A percentile compares a stretch with the other conserved stretches of the same genome.
Evolutionary conservation across 306 rosid genomes (phyloP).

Genomic region (Castanea crenata): DNA sequence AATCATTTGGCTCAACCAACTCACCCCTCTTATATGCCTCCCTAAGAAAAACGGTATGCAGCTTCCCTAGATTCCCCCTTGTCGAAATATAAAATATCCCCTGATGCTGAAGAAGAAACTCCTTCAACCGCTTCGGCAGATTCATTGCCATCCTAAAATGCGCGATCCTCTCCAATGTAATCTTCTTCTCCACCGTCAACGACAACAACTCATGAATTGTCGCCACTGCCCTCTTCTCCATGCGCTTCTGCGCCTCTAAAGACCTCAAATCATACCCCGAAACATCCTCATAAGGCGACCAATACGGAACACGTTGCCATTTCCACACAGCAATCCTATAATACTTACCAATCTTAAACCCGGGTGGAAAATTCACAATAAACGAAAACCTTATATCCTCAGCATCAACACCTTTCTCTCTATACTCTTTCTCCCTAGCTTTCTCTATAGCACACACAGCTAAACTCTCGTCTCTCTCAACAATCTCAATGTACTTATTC

Average conservation of each 20-base stretch:
- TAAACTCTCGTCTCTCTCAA: conserved; percentile 50
- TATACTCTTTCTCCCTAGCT: conserved; percentile 74
- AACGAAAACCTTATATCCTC: conserved; percentile 79
- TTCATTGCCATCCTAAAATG: conserved; percentile 78
- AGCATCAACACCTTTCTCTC: conserved; percentile 70
- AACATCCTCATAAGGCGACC: conserved; percentile 89
- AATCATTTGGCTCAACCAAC: conserved; percentile 71
- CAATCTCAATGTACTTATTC: conserved; percentile 70
- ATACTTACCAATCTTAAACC: conserved; percentile 89
- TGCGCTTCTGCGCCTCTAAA: conserved; percentile 78
- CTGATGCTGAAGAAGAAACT: conserved; percentile 87
- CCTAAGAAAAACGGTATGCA: conserved; percentile 86
- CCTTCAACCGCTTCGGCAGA: conserved; percentile 81
- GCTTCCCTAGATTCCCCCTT: conserved; percentile 88
- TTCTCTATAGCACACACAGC: conserved; percentile 62
- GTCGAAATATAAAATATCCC: conserved; percentile 88
- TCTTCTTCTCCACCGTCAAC: conserved; percentile 84
- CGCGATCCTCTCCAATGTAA: conserved; percentile 80
- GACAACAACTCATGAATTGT: conserved; percentile 75
- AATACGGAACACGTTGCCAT: conserved; percentile 88
- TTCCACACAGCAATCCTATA: conserved; percentile 81
- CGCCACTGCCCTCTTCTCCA: conserved; percentile 86
- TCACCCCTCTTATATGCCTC: conserved; percentile 79
- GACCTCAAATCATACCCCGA: conserved; percentile 81
- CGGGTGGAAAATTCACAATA: conserved; percentile 74